phyloP scores from a whole-genome alignment of 2,329 filamentous ascomycete species.

The Arthrobotrys musiformis region DNA sequence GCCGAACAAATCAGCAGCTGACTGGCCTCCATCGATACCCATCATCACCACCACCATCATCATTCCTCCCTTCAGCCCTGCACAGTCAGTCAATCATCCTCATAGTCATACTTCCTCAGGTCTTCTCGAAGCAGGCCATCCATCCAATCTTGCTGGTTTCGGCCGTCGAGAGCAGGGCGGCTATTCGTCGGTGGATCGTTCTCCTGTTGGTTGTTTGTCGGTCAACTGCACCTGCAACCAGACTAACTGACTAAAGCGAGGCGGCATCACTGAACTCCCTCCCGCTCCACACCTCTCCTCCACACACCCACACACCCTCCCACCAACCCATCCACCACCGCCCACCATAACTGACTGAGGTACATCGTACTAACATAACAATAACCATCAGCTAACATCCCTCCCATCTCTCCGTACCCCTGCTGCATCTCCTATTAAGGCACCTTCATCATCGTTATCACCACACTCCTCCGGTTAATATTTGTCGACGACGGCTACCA shows the following conservation, averaged over 20 bases:
- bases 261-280: constrained; percentile 32
- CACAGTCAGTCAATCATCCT: no score
- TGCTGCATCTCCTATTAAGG: background rate
- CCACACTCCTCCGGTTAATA: no score
- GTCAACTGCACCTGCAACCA: background rate
- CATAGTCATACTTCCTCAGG: no score
- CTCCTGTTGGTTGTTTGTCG: constrained; percentile 31
- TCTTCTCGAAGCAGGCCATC: no score
- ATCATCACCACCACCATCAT: background rate
- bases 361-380: no score
- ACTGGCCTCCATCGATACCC: background rate
- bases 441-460: no score
- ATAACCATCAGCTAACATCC: constrained; percentile 13
- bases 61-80: constrained; percentile 12
- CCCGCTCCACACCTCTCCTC: constrained; percentile 3
- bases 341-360: no score
- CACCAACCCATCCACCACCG: constrained; percentile 13
- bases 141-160: constrained; percentile 23
- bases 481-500: no score
- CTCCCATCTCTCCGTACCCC: background rate
- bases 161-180: constrained; percentile 25
- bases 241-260: constrained; percentile 15
- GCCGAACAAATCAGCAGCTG: constrained; percentile 1
- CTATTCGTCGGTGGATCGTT: constrained; percentile 21
- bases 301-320: background rate